These are phyloP conservation scores for Cotoneaster glaucophyllus DNA, from an alignment of 306 rosid species.

Conservation along the genomic window DNA sequence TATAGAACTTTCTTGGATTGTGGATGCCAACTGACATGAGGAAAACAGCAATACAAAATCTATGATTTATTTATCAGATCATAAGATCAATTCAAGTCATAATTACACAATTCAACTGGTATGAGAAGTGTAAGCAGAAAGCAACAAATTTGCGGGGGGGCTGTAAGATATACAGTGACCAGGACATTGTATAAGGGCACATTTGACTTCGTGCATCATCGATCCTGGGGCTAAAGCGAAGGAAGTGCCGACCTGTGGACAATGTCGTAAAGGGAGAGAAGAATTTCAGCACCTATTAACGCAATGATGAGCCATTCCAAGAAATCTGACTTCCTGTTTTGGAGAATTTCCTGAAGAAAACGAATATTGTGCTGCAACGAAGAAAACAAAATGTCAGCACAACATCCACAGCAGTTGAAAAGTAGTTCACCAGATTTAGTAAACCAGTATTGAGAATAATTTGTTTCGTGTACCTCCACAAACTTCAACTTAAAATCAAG, in stretches of 20 bases:
- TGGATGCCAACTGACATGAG: not conserved
- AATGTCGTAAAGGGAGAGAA: slow-evolving; percentile 79
- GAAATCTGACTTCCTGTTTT: slow-evolving; percentile 92
- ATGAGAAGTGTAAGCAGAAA: not conserved
- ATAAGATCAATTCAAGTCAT: not conserved
- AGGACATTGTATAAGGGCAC: not conserved
- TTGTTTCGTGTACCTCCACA: slow-evolving; percentile 58
- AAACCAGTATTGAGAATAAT: not conserved
- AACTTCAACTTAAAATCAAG: slow-evolving; percentile 96
- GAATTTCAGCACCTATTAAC: slow-evolving; percentile 88
- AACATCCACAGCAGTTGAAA: not conserved
- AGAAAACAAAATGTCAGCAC: not conserved
- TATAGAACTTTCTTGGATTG: too few relatives aligned
- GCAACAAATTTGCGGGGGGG: not conserved
- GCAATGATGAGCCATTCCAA: slow-evolving; percentile 96
- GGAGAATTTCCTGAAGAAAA: slow-evolving; percentile 93
- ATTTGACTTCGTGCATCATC: not conserved
- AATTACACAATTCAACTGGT: not conserved
- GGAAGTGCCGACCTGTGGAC: slow-evolving; percentile 55
- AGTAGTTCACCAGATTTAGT: not conserved
- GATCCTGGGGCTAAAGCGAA: slow-evolving; percentile 35
- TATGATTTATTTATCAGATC: not conserved
- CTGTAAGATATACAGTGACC: not conserved
- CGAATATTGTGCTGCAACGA: slow-evolving; percentile 87
- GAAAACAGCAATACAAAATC: not conserved